Percentiles rank a stretch among this genome's conserved stretches.
Evolutionary conservation across 331 rosid species (phyloP).

Genomic region (Ulmus americana): DNA sequence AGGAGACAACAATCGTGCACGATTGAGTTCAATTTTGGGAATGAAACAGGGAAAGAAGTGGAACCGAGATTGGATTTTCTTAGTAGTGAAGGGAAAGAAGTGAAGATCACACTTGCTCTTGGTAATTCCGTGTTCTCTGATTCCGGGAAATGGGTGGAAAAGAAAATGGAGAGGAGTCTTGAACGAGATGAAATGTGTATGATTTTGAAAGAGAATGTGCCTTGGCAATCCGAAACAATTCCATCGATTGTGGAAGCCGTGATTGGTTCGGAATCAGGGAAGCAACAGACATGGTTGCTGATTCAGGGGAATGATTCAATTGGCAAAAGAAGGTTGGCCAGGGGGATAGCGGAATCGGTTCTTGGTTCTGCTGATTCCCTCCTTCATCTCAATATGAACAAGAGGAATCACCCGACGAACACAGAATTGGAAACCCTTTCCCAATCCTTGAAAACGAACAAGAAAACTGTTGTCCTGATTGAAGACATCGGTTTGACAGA

Average conservation of each 20-base stretch:
- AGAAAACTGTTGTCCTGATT: conserved; percentile 51
- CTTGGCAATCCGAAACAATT: conserved; percentile 81
- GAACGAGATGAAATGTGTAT: conserved; percentile 57
- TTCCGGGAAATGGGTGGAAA: conserved; percentile 45
- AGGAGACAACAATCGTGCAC: conserved; percentile 65
- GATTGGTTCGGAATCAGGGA: conserved; percentile 35
- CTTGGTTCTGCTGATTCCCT: conserved; percentile 58
- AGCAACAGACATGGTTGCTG: conserved; percentile 56
- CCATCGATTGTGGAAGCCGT: conserved; percentile 68
- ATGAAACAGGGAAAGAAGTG: conserved; percentile 31
- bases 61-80: conserved; percentile 46
- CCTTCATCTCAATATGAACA: conserved; percentile 43
- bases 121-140: conserved; percentile 54
- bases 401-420: conserved; percentile 28
- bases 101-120: conserved; percentile 70
- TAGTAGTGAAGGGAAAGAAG: conserved; percentile 60
- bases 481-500: conserved; percentile 67
- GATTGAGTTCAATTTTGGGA: conserved; percentile 65
- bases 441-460: conserved; percentile 47
- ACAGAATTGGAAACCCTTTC: conserved; percentile 35
- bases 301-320: conserved; percentile 66
- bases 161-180: conserved; percentile 40
- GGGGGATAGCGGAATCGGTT: conserved; percentile 60
- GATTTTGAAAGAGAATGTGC: conserved; percentile 78
- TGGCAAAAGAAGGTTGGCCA: conserved; percentile 67